These are phyloP conservation scores for Graphilbum fragrans DNA, from an alignment of 2,329 filamentous ascomycete species.

Conservation along the genomic window DNA sequence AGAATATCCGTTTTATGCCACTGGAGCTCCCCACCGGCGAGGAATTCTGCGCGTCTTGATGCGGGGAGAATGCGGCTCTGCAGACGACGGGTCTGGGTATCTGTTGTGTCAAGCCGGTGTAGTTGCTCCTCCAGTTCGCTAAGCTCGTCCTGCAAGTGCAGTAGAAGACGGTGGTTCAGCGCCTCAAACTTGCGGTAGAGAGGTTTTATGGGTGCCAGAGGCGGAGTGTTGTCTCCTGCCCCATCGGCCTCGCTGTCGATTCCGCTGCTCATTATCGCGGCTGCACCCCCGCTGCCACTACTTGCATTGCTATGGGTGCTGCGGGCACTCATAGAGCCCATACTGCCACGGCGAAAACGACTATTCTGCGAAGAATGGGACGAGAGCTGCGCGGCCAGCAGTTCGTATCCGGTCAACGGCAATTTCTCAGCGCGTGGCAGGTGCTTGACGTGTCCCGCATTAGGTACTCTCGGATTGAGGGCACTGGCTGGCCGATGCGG, in stretches of 20 bases:
- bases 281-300: not conserved
- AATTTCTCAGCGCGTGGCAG: slow-evolving; percentile 28
- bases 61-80: slow-evolving; percentile 38
- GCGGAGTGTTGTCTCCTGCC: not conserved
- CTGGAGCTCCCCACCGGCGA: slow-evolving; percentile 43
- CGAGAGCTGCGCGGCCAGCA: slow-evolving; percentile 44
- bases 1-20: slow-evolving; percentile 49
- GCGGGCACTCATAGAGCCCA: slow-evolving; percentile 3
- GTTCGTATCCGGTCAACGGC: slow-evolving; percentile 47
- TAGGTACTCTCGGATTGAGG: slow-evolving; percentile 22
- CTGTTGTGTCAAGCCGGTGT: slow-evolving; percentile 49
- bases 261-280: not conserved
- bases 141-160: slow-evolving; percentile 80
- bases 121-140: slow-evolving; percentile 70
- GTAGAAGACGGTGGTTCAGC: slow-evolving; percentile 68
- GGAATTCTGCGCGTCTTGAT: slow-evolving; percentile 44
- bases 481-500: slow-evolving; percentile 23
- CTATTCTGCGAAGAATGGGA: slow-evolving; percentile 14
- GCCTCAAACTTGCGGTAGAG: slow-evolving; percentile 76
- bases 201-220: slow-evolving; percentile 40
- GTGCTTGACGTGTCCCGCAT: slow-evolving; percentile 21
- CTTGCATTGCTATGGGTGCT: slow-evolving; percentile 3
- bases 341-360: slow-evolving; percentile 4
- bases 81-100: slow-evolving; percentile 33
- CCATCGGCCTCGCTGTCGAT: not conserved